Percentiles rank a stretch among this genome's conserved stretches.
Evolutionary conservation across 495 filamentous ascomycete species (phyloP).

Genomic region (Beverwykella pulmonaria): DNA sequence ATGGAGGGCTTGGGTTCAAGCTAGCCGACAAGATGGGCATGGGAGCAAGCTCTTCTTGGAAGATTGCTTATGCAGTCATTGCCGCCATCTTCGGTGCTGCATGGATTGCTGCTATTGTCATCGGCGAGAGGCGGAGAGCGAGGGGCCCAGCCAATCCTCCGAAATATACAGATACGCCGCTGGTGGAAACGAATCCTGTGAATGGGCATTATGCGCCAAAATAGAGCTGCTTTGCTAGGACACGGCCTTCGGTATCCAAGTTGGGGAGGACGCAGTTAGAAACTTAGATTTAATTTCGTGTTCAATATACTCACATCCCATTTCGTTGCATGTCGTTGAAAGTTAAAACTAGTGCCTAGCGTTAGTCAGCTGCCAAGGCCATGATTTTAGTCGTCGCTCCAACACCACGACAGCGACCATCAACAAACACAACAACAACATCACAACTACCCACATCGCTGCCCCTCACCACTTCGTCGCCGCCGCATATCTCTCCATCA

Average conservation of each 20-base stretch:
- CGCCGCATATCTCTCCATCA: not conserved
- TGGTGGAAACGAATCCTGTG: conserved; percentile 5
- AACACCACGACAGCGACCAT: not conserved
- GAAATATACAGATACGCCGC: conserved; percentile 27
- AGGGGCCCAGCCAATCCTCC: conserved; percentile 16
- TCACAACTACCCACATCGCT: not conserved
- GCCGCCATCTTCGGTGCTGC: conserved; percentile 34
- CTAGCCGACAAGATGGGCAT: conserved; percentile 33
- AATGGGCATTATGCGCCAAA: conserved; percentile 30
- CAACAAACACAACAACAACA: conserved; percentile 22
- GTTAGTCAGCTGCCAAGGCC: not conserved
- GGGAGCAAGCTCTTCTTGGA: conserved; percentile 18
- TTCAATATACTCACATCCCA: not conserved
- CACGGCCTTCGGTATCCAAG: too few species aligned
- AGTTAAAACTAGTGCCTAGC: not conserved
- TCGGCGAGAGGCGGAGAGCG: conserved; percentile 31
- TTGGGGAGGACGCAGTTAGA: too few species aligned
- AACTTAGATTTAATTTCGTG: not conserved
- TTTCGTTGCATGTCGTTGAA: not conserved
- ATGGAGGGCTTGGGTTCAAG: conserved; percentile 46
- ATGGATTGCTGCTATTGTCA: conserved; percentile 25
- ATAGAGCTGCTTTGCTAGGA: not conserved
- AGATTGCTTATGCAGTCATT: conserved; percentile 38
- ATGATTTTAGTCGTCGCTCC: not conserved
- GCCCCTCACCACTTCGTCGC: not conserved